A percentile compares a stretch with the other conserved stretches of the same genome.
These are phyloP conservation scores for Globisporangium polare DNA, from an alignment of 352 stramenopile species.

Conservation along the genomic window DNA sequence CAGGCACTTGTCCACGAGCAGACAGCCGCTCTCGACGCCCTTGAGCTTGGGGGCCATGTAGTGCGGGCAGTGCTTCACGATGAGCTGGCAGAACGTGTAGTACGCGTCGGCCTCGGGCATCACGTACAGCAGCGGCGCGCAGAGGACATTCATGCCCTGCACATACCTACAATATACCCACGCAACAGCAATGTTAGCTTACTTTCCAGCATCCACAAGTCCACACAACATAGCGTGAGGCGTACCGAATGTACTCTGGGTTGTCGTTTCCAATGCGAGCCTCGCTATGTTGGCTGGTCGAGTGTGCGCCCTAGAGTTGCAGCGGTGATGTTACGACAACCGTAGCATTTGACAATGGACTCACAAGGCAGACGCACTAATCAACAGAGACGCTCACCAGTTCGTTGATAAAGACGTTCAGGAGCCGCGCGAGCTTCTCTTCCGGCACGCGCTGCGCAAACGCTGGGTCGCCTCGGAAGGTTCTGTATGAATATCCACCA, in stretches of 20 bases:
- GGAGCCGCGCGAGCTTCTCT: slow-evolving; percentile 85
- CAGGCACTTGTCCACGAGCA: slow-evolving; percentile 80
- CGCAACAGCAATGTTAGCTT: neutral
- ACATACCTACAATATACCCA: slow-evolving; percentile 58
- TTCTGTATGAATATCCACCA: slow-evolving; percentile 22
- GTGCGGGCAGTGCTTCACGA: slow-evolving; percentile 85
- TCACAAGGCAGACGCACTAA: neutral
- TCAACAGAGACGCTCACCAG: slow-evolving; percentile 26
- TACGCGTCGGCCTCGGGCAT: slow-evolving; percentile 90
- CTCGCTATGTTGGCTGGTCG: slow-evolving; percentile 18
- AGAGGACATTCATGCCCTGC: slow-evolving; percentile 92
- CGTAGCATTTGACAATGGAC: neutral
- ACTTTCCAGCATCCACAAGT: neutral
- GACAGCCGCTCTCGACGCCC: slow-evolving; percentile 75
- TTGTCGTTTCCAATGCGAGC: slow-evolving; percentile 19
- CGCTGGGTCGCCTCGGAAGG: slow-evolving; percentile 83
- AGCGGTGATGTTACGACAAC: neutral
- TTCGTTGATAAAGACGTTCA: slow-evolving; percentile 92
- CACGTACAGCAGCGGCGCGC: slow-evolving; percentile 89
- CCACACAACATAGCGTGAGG: neutral
- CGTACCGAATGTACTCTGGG: slow-evolving; percentile 40
- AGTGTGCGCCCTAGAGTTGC: slow-evolving; percentile 24
- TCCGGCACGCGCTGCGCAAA: slow-evolving; percentile 89
- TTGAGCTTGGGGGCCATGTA: slow-evolving; percentile 88
- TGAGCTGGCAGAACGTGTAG: slow-evolving; percentile 85